Base-by-base conservation (phyloP, 768 basidiomycete genomes). In the Boletus sensibilis region DNA sequence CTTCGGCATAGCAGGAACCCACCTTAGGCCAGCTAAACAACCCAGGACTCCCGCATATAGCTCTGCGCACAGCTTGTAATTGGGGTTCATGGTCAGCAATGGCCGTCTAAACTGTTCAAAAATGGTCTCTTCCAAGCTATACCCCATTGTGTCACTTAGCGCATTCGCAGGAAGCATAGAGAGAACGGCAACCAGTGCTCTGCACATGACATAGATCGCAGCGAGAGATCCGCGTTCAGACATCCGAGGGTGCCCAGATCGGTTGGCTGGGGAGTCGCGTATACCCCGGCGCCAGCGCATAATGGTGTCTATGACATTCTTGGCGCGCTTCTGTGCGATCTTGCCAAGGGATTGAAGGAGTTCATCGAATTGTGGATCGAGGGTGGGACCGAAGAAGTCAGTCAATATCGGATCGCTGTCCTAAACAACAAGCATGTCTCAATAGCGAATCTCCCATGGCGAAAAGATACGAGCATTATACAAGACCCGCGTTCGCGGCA, bases 151-250 rank as follows among this genome's bases (percentile, higher is more conserved):
- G 42, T 94, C 91, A 14, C 87, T 88, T 5, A 96, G 76, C 2
- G 86, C 85, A 61, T 93, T 91, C 65, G 87, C 88, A 1, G 87
- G 79, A 27, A 91, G 79, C 18, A 81, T 77, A 38, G 86, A 82
- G 52, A 95, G 80, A 13, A 94, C 83, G 2, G 83, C 85, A 27
- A 93, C 86, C 20, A 96, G 79, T 5, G 90, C 87, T 49, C 94
- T 84, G 66, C 92, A 94, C 85, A 93, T 88, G 66, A 98, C 84
- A 68, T 94, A 96, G 38, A 90, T 88, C 1, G 92, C 85, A 7
- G 92, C 88, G 4, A 95, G 79, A n/a, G 84, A 83, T 68, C 87
- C 86, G 31, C 88, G 85, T 68, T 90, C 90, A 16, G 78, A 76
- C 35, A 60, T 64, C 25, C 71, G 71, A 29, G 67, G 55, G 50